Base-by-base conservation (phyloP, 306 rosid species). In the Acacia melanoxylon region DNA sequence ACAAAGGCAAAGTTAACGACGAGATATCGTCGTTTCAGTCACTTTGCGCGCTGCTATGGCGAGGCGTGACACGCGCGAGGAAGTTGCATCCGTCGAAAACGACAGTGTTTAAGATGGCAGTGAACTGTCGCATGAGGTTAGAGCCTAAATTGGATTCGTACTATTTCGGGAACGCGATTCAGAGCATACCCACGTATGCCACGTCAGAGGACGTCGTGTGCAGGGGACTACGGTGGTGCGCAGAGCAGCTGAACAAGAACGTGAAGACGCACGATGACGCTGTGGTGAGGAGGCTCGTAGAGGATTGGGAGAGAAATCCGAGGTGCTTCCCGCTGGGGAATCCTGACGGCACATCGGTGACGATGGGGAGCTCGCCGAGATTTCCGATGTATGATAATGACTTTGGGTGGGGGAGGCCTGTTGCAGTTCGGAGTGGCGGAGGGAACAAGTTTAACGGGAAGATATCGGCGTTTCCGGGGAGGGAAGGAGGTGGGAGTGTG, bases 121-220 rank as follows among this genome's bases (percentile, higher is more conserved):
- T 95, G 62, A 95, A 93, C 74, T 83, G 88, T 49, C 89, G 98
- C 0, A 92, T 87, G 76, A 75, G 98, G 52, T 56, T 94, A 4
- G 91, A 88, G 41, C 98, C 98, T 2, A 89, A 86, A 68, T 73
- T 94, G 48, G 88, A 94, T 45, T 42, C 89, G n/a, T 86, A 74
- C 81, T 94, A 94, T 80, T 94, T 94, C 82, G 98, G 98, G 35
- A 94, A 94, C 88, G 98, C 97, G 22, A 94, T 94, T 76, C 98
- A 91, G 75, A 93, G 97, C 85, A 82, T 93, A 20, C 93, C 97
- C 0, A 94, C 97, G 0, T 78, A 66, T 54, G 95, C 95, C 27
- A 54, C 89, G 0, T 92, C 88, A 0, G 90, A 83, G 0, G 97
- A 94, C 1, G 97, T 94, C 16, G 4, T 86, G 52, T 76, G 87